Evolutionary conservation across 2,329 filamentous ascomycete genomes (phyloP).

Genomic region (Colletotrichum chrysophilum): DNA sequence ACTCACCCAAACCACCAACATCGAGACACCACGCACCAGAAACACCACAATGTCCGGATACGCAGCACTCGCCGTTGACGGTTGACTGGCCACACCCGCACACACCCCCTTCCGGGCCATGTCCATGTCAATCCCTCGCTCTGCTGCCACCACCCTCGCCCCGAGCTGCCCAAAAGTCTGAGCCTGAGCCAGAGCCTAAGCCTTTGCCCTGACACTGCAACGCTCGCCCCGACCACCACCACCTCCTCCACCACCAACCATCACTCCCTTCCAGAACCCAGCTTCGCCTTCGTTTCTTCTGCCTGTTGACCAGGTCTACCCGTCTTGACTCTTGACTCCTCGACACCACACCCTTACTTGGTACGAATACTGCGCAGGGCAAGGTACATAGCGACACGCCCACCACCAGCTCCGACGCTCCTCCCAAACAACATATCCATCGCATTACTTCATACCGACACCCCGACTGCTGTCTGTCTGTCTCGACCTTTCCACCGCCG

Average conservation of each 20-base stretch:
- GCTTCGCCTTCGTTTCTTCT: constrained; percentile 16
- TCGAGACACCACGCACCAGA: background rate
- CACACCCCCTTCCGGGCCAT: background rate
- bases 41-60: background rate
- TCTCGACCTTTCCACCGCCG: background rate
- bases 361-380: background rate
- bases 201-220: background rate
- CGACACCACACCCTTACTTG: background rate
- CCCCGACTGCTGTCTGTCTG: background rate
- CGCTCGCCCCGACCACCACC: background rate
- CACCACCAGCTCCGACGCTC: background rate
- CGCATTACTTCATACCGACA: constrained; percentile 19
- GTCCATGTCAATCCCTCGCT: constrained; percentile 7
- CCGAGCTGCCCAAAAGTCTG: background rate
- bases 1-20: background rate
- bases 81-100: background rate
- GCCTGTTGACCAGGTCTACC: constrained; percentile 20
- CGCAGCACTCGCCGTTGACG: background rate
- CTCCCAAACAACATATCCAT: background rate
- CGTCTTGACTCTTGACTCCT: constrained; percentile 6
- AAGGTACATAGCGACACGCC: background rate
- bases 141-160: background rate
- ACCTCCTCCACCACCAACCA: background rate
- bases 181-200: background rate
- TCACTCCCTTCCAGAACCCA: background rate